These are phyloP conservation scores for Mucor saturninus DNA, from an alignment of 371 early-diverging fungal species.

Conservation along the genomic window DNA sequence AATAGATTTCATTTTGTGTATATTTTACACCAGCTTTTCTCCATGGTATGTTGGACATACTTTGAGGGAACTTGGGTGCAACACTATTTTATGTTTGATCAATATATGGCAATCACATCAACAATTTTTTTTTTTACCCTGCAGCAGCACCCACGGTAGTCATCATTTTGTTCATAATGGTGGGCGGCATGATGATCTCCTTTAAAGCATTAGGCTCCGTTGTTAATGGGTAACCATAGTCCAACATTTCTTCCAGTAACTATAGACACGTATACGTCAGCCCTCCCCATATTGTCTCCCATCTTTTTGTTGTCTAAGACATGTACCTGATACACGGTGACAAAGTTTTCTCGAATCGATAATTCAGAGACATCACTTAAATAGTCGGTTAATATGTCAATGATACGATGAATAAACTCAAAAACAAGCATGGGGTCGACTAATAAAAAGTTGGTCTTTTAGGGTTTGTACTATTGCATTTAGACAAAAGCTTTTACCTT, in stretches of 20 bases:
- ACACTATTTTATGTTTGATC: slow-evolving; percentile 30
- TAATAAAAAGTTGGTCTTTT: slow-evolving; percentile 27
- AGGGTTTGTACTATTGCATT: not conserved
- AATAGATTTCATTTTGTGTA: slow-evolving; percentile 89
- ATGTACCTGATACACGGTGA: slow-evolving; percentile 84
- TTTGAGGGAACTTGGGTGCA: slow-evolving; percentile 55
- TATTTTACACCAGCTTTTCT: slow-evolving; percentile 88
- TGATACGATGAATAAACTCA: slow-evolving; percentile 85
- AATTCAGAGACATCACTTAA: slow-evolving; percentile 81
- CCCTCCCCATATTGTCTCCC: not conserved
- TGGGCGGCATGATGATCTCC: slow-evolving; percentile 88
- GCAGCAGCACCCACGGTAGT: slow-evolving; percentile 79
- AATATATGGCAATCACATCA: not conserved
- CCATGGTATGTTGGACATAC: slow-evolving; percentile 83
- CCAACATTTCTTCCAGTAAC: slow-evolving; percentile 93
- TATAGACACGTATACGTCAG: slow-evolving; percentile 20
- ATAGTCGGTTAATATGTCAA: slow-evolving; percentile 81
- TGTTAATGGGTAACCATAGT: slow-evolving; percentile 87
- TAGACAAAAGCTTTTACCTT: slow-evolving; percentile 56
- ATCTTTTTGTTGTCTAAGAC: not conserved
- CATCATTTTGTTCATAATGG: slow-evolving; percentile 83
- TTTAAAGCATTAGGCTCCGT: slow-evolving; percentile 87
- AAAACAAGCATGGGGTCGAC: slow-evolving; percentile 86
- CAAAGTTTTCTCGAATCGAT: slow-evolving; percentile 90
- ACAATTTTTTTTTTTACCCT: slow-evolving; percentile 39